Evolutionary conservation across 2,329 filamentous ascomycete species (phyloP).

Genomic region (Diaporthe ampelina): DNA sequence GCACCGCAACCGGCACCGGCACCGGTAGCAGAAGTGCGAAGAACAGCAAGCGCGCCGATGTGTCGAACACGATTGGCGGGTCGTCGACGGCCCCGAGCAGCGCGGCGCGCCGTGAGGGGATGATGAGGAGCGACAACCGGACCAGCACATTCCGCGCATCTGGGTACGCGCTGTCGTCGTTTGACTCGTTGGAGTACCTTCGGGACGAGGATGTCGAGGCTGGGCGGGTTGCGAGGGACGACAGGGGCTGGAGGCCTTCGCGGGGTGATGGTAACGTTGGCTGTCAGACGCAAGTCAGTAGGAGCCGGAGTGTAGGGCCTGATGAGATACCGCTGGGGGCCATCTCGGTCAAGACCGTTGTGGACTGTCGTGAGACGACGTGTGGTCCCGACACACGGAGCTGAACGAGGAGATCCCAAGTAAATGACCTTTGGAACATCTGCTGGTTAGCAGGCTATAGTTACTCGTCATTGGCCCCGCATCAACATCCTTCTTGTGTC

Average conservation of each 20-base stretch:
- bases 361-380: background rate
- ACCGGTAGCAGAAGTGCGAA: background rate
- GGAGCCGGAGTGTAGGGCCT: background rate
- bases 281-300: slow-evolving; percentile 16
- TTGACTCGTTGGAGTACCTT: slow-evolving; percentile 16
- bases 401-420: too few species aligned
- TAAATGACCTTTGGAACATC: too few species aligned
- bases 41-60: background rate
- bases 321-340: background rate
- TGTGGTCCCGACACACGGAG: background rate
- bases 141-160: background rate
- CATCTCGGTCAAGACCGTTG: slow-evolving; percentile 8
- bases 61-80: background rate
- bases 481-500: too few species aligned
- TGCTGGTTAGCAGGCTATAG: too few species aligned
- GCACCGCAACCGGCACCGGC: too few species aligned
- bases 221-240: background rate
- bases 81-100: slow-evolving; percentile 1
- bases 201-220: slow-evolving; percentile 18
- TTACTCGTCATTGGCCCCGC: too few species aligned
- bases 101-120: background rate
- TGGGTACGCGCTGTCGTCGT: slow-evolving; percentile 2
- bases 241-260: background rate
- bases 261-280: background rate
- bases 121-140: background rate